Conservation (phyloP, 176 grass and related monocot genomes). For the Rhynchospora pubera region DNA sequence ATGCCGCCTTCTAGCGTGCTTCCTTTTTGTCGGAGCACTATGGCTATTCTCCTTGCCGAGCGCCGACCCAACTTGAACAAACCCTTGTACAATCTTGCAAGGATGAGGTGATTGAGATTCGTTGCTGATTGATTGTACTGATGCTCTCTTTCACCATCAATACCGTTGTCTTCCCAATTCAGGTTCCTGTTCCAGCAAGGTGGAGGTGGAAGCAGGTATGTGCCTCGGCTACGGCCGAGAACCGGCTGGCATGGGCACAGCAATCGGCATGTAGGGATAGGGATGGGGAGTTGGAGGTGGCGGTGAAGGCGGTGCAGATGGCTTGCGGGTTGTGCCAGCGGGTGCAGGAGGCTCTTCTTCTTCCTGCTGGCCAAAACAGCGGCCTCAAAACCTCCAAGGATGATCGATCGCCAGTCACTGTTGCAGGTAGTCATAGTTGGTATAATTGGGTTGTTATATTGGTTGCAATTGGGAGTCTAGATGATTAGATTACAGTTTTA, state of each 20-base stretch:
- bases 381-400: slow-evolving; percentile 54
- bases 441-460: background rate
- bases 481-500: background rate
- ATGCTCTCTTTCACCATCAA: background rate
- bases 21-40: background rate
- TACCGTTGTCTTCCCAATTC: background rate
- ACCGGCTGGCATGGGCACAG: slow-evolving; percentile 22
- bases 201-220: background rate
- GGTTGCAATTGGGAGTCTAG: background rate
- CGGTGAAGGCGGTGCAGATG: slow-evolving; percentile 80
- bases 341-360: slow-evolving; percentile 63
- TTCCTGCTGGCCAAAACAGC: background rate
- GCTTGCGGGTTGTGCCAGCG: slow-evolving; percentile 74
- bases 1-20: background rate
- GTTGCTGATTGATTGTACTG: background rate
- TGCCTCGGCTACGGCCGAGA: slow-evolving; percentile 19
- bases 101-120: background rate
- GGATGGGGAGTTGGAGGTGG: slow-evolving; percentile 62
- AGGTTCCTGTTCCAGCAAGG: background rate
- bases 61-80: background rate
- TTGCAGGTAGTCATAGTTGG: slow-evolving; percentile 43
- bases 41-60: background rate
- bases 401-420: slow-evolving; percentile 79
- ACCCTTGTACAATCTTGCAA: background rate
- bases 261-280: background rate